Base-by-base conservation (phyloP, 2,329 filamentous ascomycete genomes). In the Monosporascus sp. region DNA sequence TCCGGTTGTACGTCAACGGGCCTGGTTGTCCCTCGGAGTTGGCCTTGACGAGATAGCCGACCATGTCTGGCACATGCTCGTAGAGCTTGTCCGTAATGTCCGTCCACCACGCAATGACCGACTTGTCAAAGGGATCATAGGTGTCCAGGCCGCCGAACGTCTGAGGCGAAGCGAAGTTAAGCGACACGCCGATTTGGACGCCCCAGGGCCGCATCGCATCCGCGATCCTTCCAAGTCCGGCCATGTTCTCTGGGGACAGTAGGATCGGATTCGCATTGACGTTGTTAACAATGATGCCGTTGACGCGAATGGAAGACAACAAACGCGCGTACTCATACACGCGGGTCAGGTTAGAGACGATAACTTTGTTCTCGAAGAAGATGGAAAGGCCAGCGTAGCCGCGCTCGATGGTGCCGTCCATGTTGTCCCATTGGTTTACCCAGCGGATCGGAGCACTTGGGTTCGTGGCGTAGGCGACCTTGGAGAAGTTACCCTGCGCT, bases 351-450 rank as follows among this genome's bases (percentile, higher is more conserved):
- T 88, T 79, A 3, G 80, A 71, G n/a, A 79, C 69, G 7, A 86
- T 73, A 9, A 67, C 64, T 48, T 81, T 83, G 50, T 83, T 70
- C 46, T 73, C 69, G 68, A 88, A 90, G 70, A 88, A 90, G 52
- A 89, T 86, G 1, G 85, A 89, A 0, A 76, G 70, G 0, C 87
- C 86, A 3, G 76, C 86, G 59, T 86, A 90, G 19, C 86, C 86
- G 51, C 86, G 74, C 65, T 89, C 86, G 45, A 90, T 83, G 41
- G 77, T 83, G 14, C 85, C 79, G 54, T 86, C 79, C 65, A 89
- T 72, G 59, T 90, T 88, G 64, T 90, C 85, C 86, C 86, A 90
- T 59, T 90, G 80, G 62, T 90, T 89, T 0, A 83, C 79, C 86
- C 86, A 89, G 58, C 86, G 77, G 43, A 90, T 69, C 0, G 73